A percentile compares a stretch with the other conserved stretches of the same genome.
Evolutionary conservation across 345 rosid species (phyloP).

Genomic region (Pistacia vera): DNA sequence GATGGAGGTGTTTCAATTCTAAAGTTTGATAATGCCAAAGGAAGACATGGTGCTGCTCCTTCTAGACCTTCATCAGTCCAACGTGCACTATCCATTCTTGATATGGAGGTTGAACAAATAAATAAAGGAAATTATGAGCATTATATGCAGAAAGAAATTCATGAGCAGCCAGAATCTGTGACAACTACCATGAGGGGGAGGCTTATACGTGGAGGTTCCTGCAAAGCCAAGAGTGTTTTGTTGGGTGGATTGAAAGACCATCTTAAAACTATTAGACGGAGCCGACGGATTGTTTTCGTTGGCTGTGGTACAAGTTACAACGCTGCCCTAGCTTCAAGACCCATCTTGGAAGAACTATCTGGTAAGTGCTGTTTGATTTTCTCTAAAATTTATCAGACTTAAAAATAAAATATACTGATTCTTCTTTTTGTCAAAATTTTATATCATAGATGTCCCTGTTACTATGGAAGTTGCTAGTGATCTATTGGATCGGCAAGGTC

Average conservation of each 20-base stretch:
- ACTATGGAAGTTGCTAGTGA: conserved; percentile 99
- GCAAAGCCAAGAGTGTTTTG: conserved; percentile 83
- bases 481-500: conserved; percentile 91
- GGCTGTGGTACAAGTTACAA: conserved; percentile 99
- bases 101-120: conserved; percentile 98
- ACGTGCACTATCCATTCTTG: conserved; percentile 91
- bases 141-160: conserved; percentile 99
- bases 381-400: neutral
- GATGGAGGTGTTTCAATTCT: conserved; percentile 87
- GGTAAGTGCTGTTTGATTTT: conserved; percentile 47
- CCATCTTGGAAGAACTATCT: conserved; percentile 94
- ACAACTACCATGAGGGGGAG: conserved; percentile 97
- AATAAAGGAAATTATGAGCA: conserved; percentile 89
- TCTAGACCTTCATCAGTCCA: conserved; percentile 84
- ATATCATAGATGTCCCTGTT: conserved; percentile 76
- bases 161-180: conserved; percentile 95
- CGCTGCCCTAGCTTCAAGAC: conserved; percentile 95
- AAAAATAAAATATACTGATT: conserved; percentile 1
- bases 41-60: conserved; percentile 46
- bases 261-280: conserved; percentile 84
- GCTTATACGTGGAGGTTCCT: conserved; percentile 87
- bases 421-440: neutral
- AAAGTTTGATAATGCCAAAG: conserved; percentile 72
- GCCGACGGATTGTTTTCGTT: conserved; percentile 87
- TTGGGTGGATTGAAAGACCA: conserved; percentile 97